phyloP scores from a whole-genome alignment of 2,329 filamentous ascomycete genomes.

The Botrytis fragariae region DNA sequence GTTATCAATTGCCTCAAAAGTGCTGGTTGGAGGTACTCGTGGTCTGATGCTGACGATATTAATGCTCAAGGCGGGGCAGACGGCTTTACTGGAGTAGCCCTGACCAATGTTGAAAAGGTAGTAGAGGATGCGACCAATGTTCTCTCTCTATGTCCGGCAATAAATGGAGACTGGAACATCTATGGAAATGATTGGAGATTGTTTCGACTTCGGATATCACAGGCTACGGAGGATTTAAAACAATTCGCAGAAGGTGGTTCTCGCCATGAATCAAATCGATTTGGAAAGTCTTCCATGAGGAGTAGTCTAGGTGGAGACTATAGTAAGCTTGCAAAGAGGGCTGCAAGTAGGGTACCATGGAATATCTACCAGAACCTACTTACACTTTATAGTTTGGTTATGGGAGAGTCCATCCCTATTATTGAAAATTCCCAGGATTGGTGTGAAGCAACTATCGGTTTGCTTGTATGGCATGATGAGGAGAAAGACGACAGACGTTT shows the following conservation, averaged over 20 bases:
- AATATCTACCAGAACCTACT: slow-evolving; percentile 83
- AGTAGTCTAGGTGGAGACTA: slow-evolving; percentile 57
- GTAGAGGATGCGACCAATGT: slow-evolving; percentile 66
- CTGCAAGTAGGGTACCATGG: slow-evolving; percentile 85
- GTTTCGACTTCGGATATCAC: slow-evolving; percentile 73
- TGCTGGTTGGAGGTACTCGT: slow-evolving; percentile 76
- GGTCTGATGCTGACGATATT: slow-evolving; percentile 60
- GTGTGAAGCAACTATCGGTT: slow-evolving; percentile 81
- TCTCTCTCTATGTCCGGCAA: slow-evolving; percentile 70
- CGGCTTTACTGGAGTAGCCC: slow-evolving; percentile 66
- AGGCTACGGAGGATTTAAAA: slow-evolving; percentile 67
- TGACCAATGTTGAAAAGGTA: slow-evolving; percentile 75
- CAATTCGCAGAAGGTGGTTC: slow-evolving; percentile 69
- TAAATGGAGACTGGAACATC: slow-evolving; percentile 75
- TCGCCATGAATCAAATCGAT: slow-evolving; percentile 38
- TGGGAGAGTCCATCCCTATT: slow-evolving; percentile 74
- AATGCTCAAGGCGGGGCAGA: slow-evolving; percentile 54
- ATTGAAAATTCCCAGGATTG: slow-evolving; percentile 80
- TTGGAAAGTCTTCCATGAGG: slow-evolving; percentile 44
- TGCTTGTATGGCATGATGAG: slow-evolving; percentile 92
- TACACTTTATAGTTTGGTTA: slow-evolving; percentile 74
- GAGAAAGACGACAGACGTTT: slow-evolving; percentile 52
- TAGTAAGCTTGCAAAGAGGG: slow-evolving; percentile 65
- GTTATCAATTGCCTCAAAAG: slow-evolving; percentile 67
- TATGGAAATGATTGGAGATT: slow-evolving; percentile 78